phyloP scores from a whole-genome alignment of 371 early-diverging fungal genomes.

The Modicella reniformis region DNA sequence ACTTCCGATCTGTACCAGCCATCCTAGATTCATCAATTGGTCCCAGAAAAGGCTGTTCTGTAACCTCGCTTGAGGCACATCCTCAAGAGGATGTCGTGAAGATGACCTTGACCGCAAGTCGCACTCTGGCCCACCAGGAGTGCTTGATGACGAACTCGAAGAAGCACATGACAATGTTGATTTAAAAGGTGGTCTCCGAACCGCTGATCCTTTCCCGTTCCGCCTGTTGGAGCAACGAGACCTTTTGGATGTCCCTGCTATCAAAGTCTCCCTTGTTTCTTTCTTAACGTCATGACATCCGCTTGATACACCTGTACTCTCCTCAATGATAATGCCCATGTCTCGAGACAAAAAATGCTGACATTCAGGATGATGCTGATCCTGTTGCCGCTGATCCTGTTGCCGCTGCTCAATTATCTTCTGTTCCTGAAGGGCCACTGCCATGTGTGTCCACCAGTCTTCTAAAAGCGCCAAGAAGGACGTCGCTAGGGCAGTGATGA shows the following conservation, averaged over 20 bases:
- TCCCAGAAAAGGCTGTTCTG: conserved; percentile 48
- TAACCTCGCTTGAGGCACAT: conserved; percentile 19
- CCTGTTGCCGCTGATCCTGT: not conserved
- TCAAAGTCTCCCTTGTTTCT: not conserved
- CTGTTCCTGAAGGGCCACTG: conserved; percentile 10
- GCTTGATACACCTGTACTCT: not conserved
- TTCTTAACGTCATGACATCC: not conserved
- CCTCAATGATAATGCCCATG: conserved; percentile 36
- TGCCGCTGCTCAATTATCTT: not conserved
- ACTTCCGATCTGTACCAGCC: conserved; percentile 51
- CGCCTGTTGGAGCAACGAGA: conserved; percentile 1
- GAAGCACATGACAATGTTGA: conserved; percentile 28
- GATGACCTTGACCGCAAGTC: conserved; percentile 5
- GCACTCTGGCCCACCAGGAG: not conserved
- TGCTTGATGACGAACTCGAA: conserved; percentile 7
- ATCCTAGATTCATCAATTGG: conserved; percentile 41
- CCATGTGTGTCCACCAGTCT: conserved; percentile 51
- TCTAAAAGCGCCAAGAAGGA: conserved; percentile 44
- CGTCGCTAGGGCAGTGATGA: conserved; percentile 28
- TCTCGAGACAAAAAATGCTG: conserved; percentile 3
- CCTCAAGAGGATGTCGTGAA: conserved; percentile 27
- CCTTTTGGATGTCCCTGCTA: not conserved
- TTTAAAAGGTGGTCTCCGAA: conserved; percentile 21
- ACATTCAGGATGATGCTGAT: conserved; percentile 12
- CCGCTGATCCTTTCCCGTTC: conserved; percentile 9